Percentiles rank a stretch among this genome's conserved stretches.
Evolutionary conservation across 2,329 filamentous ascomycete species (phyloP).

Genomic region (Penicillium janthinellum): DNA sequence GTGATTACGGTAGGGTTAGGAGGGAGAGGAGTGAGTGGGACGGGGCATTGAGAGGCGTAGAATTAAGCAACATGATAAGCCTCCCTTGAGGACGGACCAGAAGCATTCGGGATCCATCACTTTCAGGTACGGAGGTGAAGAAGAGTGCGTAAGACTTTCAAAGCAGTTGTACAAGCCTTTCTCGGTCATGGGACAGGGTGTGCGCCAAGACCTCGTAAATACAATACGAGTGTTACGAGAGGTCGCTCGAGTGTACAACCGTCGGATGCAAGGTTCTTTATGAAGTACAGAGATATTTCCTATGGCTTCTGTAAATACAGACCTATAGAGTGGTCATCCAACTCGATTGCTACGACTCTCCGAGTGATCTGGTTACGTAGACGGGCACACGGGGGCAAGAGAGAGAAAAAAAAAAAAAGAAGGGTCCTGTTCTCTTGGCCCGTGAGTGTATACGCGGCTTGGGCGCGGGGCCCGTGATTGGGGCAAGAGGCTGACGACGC

Average conservation of each 20-base stretch:
- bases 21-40: neutral
- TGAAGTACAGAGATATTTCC: neutral
- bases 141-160: neutral
- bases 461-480: constrained; percentile 39
- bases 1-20: neutral
- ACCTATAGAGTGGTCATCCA: neutral
- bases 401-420: constrained; percentile 20
- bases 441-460: constrained; percentile 42
- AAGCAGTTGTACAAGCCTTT: constrained; percentile 2
- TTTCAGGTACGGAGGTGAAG: neutral
- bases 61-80: constrained; percentile 1
- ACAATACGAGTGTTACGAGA: neutral
- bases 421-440: constrained; percentile 35
- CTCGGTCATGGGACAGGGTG: neutral
- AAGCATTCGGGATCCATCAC: neutral
- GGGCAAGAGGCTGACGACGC: constrained; percentile 43
- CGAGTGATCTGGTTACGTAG: constrained; percentile 1
- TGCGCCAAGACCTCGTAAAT: neutral
- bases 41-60: neutral
- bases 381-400: neutral
- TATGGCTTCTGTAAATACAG: neutral
- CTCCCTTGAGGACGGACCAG: neutral
- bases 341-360: neutral
- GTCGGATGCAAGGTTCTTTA: neutral
- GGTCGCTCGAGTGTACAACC: neutral